phyloP scores from a whole-genome alignment of 2,329 filamentous ascomycete species.

The Trichoderma semiorbis region DNA sequence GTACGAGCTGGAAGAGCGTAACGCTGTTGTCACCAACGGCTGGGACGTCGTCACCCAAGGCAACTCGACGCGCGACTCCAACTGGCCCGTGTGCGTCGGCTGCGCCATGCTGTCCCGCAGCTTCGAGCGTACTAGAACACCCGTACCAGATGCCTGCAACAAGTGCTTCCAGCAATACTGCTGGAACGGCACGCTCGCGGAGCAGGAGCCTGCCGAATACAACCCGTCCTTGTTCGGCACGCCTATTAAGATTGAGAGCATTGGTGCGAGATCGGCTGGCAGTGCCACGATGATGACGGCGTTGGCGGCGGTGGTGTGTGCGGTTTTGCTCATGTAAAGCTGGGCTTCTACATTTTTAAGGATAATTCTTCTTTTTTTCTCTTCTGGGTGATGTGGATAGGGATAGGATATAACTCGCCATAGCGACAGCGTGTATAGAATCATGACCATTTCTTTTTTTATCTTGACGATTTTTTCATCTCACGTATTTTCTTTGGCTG shows the following conservation, averaged over 20 bases:
- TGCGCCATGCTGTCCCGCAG: constrained; percentile 82
- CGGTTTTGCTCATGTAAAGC: constrained; percentile 21
- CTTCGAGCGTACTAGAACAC: constrained; percentile 65
- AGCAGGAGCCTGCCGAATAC: constrained; percentile 34
- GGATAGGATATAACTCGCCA: neutral
- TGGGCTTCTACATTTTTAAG: neutral
- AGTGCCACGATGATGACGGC: constrained; percentile 19
- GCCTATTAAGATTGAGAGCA: constrained; percentile 25
- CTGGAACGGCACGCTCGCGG: constrained; percentile 74
- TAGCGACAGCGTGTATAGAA: constrained; percentile 5
- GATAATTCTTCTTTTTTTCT: neutral
- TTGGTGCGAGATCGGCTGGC: constrained; percentile 21
- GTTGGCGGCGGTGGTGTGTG: constrained; percentile 23
- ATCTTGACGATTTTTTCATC: neutral
- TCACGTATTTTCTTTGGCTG: neutral
- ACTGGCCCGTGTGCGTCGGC: constrained; percentile 81
- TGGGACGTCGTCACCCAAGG: constrained; percentile 79
- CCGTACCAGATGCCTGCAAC: constrained; percentile 67
- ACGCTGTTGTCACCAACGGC: constrained; percentile 82
- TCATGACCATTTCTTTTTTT: neutral
- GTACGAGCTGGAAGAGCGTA: constrained; percentile 64
- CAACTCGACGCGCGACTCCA: constrained; percentile 68
- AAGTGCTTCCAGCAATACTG: constrained; percentile 81
- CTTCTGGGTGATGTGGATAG: neutral
- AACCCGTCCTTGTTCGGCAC: constrained; percentile 28